Evolutionary conservation across 2,329 filamentous ascomycete species (phyloP), one percentile per base, ranked within the genome.

Genomic region (Botrytis fragariae): DNA sequence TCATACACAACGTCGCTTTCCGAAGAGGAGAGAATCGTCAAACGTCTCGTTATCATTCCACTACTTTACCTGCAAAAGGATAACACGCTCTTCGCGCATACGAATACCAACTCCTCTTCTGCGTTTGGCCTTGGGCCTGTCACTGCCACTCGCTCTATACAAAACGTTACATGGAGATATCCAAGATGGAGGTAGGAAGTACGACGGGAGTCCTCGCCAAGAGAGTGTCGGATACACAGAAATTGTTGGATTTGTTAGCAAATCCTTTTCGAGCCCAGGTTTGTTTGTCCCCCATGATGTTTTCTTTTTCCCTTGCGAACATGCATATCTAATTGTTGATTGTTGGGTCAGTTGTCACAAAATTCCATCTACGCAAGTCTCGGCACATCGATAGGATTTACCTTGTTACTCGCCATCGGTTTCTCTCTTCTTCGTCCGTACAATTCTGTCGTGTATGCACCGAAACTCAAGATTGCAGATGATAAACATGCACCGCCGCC

Each of bases 401-500:
- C 94, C 14, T 79, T 88, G 75, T 86, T 90, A 77, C 91, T 97
- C 78, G 91, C 93, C 75, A 81, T 97, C 74, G 84, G 90, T 76
- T 99, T 98, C 86, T 97, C 94, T 75, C 85, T 98, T 78, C 86
- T 98, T 72, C 93, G 96, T 74, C 96, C 96, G 8, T 94, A 95
- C 83, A 95, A 98, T 82, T 92, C 91, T 72, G 89, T 95, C 78
- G 93, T 99, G 65, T 99, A 99, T 83, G 95, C 96, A 5, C 96
- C 96, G 59, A 95, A 97, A 81, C 86, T 97, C 67, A 97, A 97
- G 82, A 92, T 98, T 85, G 92, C 94, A 81, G 95, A 98, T 82
- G 90, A 94, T 77, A 94, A 92, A 82, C 94, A 97, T 84, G 89
- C 93, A 16, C 96, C 95, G 29, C 96, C 96, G 20, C 90, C 92